These are phyloP conservation scores for Sporothrix humicola DNA, from an alignment of 2,329 filamentous ascomycete species.

Conservation along the genomic window DNA sequence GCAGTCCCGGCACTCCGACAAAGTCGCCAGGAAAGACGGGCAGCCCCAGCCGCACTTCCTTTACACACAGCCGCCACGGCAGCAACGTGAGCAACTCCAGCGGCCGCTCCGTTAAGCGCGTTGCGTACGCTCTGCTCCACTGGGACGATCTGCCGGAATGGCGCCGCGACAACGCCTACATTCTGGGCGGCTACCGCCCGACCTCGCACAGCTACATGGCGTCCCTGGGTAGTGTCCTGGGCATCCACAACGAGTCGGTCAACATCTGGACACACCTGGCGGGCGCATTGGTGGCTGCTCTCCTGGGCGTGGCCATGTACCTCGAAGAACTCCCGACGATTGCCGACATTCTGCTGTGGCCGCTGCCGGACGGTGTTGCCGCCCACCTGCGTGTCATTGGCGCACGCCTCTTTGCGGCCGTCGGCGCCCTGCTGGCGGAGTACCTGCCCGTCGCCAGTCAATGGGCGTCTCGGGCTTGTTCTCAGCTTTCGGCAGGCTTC, in stretches of 20 bases:
- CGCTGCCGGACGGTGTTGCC: background rate
- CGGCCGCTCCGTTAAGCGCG: slow-evolving; percentile 39
- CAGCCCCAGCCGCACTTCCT: background rate
- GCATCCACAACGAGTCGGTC: slow-evolving; percentile 66
- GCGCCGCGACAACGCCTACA: slow-evolving; percentile 66
- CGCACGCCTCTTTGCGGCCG: background rate
- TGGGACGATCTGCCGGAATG: slow-evolving; percentile 65
- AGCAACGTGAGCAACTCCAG: slow-evolving; percentile 32
- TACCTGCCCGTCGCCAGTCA: background rate
- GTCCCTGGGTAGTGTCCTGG: slow-evolving; percentile 56
- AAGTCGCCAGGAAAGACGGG: background rate
- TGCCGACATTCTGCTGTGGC: slow-evolving; percentile 14
- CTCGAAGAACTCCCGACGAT: slow-evolving; percentile 36
- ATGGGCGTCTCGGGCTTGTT: background rate
- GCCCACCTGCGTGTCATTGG: background rate
- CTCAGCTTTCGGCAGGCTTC: background rate
- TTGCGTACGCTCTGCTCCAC: slow-evolving; percentile 48
- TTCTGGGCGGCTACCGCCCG: slow-evolving; percentile 59
- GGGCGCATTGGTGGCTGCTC: slow-evolving; percentile 66
- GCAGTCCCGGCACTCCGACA: too few species aligned
- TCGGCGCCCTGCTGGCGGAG: background rate
- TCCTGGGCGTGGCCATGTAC: slow-evolving; percentile 60
- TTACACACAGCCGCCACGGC: slow-evolving; percentile 20
- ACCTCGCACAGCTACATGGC: slow-evolving; percentile 55
- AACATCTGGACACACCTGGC: slow-evolving; percentile 70